Base-by-base conservation (phyloP, 2,329 filamentous ascomycete species). In the Hymenoscyphus albidus region DNA sequence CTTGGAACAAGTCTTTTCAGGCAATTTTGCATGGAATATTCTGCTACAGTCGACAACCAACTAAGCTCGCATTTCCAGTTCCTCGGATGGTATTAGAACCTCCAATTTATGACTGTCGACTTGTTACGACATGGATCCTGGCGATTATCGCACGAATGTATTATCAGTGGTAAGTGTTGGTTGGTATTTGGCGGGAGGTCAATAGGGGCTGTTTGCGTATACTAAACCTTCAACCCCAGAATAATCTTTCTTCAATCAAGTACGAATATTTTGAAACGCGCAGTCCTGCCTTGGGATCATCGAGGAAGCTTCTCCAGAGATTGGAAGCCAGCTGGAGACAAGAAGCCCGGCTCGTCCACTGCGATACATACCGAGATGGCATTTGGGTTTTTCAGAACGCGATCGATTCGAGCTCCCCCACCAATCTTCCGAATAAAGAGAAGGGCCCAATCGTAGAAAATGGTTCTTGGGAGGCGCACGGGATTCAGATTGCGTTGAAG, bases 141-240 rank as follows among this genome's bases (percentile, higher is more conserved):
- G 74, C 32, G 74, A 76, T 56, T 75, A 73, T 65, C 64, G 66
- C 56, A 76, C 75, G 38, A 76, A 76, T 70, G 71, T 75, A 63
- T 67, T 76, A 67, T 74, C 69, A 62, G 73, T 70, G 69, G 75
- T 76, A 58, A 67, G 70, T 68, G 22, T 22, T 60, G 16, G 16
- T 54, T 60, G 16, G 16, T 54, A 44, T 32, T 38, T 54, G n/a
- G n/a, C 39, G 31, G 18, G 18, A 54, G 9, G 35, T 54, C 48
- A 54, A 12, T 54, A 54, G 2, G 22, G 22, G n/a, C 7, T 54
- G 12, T 54, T 54, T 54, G 10, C 31, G 27, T 51, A 39, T 40
- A 60, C 63, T 65, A 44, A 66, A 58, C 31, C n/a, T 48, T 38
- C 31, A 44, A 40, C 32, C n/a, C 9, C 31, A 76, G 74, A 74